phyloP scores from a whole-genome alignment of 306 rosid genomes.

The Citrullus colocynthis region DNA sequence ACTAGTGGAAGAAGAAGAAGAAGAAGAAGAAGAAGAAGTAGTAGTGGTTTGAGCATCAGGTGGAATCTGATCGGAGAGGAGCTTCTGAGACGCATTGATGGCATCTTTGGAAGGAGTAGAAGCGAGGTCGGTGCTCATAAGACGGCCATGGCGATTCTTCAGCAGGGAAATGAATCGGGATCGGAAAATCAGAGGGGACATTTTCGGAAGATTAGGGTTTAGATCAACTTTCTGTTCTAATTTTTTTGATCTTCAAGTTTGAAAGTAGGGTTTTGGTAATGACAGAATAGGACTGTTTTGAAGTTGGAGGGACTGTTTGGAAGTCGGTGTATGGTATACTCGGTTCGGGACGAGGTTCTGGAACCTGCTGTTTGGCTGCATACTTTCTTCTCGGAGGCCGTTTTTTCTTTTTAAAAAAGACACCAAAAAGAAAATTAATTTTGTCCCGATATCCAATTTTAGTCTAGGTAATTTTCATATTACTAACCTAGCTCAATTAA shows the following conservation, averaged over 20 bases:
- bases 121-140: slow-evolving; percentile 28
- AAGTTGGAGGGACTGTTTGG: slow-evolving; percentile 12
- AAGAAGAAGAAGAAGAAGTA: neutral
- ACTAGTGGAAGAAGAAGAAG: slow-evolving; percentile 7
- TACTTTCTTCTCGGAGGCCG: neutral
- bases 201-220: slow-evolving; percentile 2
- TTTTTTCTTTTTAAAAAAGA: too few species aligned
- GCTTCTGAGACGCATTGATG: slow-evolving; percentile 18
- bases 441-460: too few species aligned
- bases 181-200: slow-evolving; percentile 23
- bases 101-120: slow-evolving; percentile 35
- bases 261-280: slow-evolving; percentile 23
- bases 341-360: neutral
- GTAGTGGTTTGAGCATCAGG: slow-evolving; percentile 6
- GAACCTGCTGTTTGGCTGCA: neutral
- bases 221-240: neutral
- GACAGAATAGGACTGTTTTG: neutral
- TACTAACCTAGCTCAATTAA: too few species aligned
- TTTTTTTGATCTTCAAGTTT: neutral
- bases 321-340: slow-evolving; percentile 2
- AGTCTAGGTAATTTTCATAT: too few species aligned
- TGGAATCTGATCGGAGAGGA: slow-evolving; percentile 18
- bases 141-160: slow-evolving; percentile 20
- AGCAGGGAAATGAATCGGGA: slow-evolving; percentile 19
- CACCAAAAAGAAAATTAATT: too few species aligned